These are phyloP conservation scores for Wickerhamiella hasegawae DNA, from an alignment of 805 yeast species.

Conservation along the genomic window DNA sequence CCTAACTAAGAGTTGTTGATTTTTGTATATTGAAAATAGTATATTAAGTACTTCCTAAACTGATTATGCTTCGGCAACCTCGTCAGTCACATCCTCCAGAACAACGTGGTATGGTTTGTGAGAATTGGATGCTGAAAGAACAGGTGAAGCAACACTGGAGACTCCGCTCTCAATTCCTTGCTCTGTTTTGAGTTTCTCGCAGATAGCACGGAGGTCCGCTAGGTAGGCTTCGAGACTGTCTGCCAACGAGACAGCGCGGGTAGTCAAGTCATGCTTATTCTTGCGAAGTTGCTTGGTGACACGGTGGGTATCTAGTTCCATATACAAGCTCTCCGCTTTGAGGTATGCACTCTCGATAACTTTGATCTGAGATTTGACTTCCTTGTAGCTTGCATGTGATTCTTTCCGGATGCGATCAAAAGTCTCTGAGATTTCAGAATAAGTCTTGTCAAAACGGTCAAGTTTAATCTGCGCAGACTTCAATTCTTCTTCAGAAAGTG, in stretches of 20 bases:
- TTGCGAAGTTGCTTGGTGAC: conserved; percentile 1
- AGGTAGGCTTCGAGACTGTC: conserved; percentile 3
- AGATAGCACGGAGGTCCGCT: not conserved
- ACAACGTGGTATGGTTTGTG: conserved; percentile 5
- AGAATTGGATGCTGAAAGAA: no score
- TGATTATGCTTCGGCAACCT: no score
- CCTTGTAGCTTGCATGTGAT: not conserved
- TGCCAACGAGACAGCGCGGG: conserved; percentile 4
- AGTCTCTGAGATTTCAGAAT: not conserved
- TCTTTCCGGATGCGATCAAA: not conserved
- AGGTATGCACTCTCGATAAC: conserved; percentile 3
- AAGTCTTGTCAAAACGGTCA: not conserved
- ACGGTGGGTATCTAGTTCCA: conserved; percentile 1
- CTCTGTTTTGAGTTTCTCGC: not conserved
- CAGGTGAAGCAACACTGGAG: not conserved
- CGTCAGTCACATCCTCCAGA: conserved; percentile 5
- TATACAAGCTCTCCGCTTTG: conserved; percentile 3
- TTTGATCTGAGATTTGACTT: not conserved
- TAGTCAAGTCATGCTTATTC: conserved; percentile 4
- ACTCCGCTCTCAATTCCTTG: not conserved
- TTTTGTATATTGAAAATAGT: no score
- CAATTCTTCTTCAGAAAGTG: not conserved
- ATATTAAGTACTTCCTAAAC: no score
- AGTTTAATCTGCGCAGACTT: not conserved
- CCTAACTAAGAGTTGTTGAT: no score